Evolutionary conservation across 257 asterid genomes (phyloP), one percentile per base, ranked within the genome.

Genomic region (Rauvolfia tetraphylla): DNA sequence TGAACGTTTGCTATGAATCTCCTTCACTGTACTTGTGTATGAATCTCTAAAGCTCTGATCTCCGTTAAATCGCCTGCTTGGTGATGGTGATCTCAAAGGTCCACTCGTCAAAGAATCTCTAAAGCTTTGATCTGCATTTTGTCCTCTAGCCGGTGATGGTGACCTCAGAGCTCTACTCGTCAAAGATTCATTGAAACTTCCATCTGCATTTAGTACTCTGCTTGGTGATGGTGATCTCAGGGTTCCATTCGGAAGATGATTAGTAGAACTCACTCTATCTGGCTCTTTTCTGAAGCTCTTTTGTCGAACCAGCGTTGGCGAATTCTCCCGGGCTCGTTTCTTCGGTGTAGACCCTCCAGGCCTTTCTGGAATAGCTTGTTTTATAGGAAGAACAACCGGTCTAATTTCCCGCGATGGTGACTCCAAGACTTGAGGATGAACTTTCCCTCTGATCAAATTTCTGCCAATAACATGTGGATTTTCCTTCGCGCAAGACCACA

Each of bases 81-180:
- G 96, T 46, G 97, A 90, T n/a, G 97, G 95, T 1, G 97, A 87
- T 33, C 86, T 77, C 15, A 87, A 73, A 13, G 83, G 83, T 71
- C 86, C 78, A 48, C 63, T 72, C 3, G 84, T n/a, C n/a, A n/a
- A n/a, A n/a, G n/a, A n/a, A n/a, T n/a, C n/a, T n/a, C n/a, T n/a
- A n/a, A n/a, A n/a, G n/a, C n/a, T n/a, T n/a, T n/a, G n/a, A n/a
- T n/a, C n/a, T n/a, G n/a, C n/a, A n/a, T n/a, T n/a, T n/a, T n/a
- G n/a, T n/a, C n/a, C n/a, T n/a, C n/a, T n/a, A n/a, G n/a, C 85
- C 1, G 93, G 96, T 44, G 97, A 90, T 29, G 97, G 96, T 0
- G 97, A 87, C 38, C 86, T 79, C 10, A 86, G 75, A 11, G 85
- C 82, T 66, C 86, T 81, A 22, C 71, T 79, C 7, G 83, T 41